These are phyloP conservation scores for Cocos nucifera DNA, from an alignment of 176 grass and related monocot species.

Conservation along the genomic window DNA sequence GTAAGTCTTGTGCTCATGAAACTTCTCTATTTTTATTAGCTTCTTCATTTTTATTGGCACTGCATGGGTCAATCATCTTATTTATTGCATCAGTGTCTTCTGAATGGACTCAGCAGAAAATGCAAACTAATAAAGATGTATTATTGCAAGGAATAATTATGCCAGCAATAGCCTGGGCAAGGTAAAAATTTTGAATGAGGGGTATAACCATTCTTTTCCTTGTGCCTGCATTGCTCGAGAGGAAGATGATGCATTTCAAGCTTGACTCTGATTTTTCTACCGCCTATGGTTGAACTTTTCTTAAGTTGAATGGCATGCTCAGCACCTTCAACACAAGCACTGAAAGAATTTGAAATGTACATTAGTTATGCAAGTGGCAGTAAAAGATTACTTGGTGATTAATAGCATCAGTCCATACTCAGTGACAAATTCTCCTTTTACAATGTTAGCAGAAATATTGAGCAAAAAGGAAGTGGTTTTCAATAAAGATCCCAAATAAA, in stretches of 20 bases:
- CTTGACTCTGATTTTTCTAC: conserved; percentile 89
- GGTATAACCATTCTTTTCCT: conserved; percentile 53
- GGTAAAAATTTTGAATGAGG: conserved; percentile 7
- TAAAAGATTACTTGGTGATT: background rate
- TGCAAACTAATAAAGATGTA: too few relatives aligned
- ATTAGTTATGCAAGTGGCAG: conserved; percentile 13
- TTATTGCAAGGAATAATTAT: too few relatives aligned
- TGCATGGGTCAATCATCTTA: conserved; percentile 19
- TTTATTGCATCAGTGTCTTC: conserved; percentile 36
- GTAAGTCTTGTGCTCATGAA: conserved; percentile 23
- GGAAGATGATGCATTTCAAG: conserved; percentile 66
- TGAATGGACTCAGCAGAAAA: conserved; percentile 18
- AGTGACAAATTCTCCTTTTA: too few relatives aligned
- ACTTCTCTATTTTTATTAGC: too few relatives aligned
- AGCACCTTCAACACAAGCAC: conserved; percentile 76
- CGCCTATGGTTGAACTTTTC: conserved; percentile 45
- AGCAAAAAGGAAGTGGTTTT: too few relatives aligned
- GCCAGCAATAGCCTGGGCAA: too few relatives aligned
- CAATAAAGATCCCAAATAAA: too few relatives aligned
- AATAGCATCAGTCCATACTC: too few relatives aligned
- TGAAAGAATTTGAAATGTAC: conserved; percentile 6
- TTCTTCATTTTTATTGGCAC: conserved; percentile 8
- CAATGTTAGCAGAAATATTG: too few relatives aligned
- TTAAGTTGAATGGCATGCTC: conserved; percentile 75
- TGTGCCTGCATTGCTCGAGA: conserved; percentile 47